Base-by-base conservation (phyloP, 2,329 filamentous ascomycete genomes). In the Dissoconium aciculare region DNA sequence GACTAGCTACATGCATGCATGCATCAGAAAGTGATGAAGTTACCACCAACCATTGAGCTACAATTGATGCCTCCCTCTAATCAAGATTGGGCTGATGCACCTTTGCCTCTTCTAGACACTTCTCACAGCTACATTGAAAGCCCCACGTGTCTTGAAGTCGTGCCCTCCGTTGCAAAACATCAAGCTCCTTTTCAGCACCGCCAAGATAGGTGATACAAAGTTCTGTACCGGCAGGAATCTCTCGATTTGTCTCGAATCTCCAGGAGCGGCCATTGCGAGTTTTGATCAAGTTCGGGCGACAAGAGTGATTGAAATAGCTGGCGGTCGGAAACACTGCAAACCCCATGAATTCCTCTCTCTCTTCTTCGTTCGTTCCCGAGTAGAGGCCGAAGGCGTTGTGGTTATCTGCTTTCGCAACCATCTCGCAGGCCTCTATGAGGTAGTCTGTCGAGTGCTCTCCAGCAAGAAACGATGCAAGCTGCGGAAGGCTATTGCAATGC, bases 261-360 rank as follows among this genome's bases (percentile, higher is more conserved):
- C 62, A 65, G 14, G 28, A 36, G 21, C 56, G 41, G 0, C 60
- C 60, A 1, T 46, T 44, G 6, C 61, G 45, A 24, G 38, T 44
- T 51, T 64, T 64, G 26, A 43, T 44, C 2, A 65, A 37, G 26
- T 59, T 64, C 14, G 60, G 59, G 11, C 30, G 43, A 41, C 62
- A 65, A 4, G 52, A 57, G 38, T 65, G 62, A 30, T 65, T 65
- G 49, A 63, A 65, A 44, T 62, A 64, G 37, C 54, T 59, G 1
- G 62, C 60, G 4, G 46, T 44, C 1, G 60, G 57, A 53, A 60
- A 65, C 17, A 63, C 52, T 1, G 55, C 60, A 28, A 59, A 65
- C 11, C 61, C 62, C 36, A 64, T 57, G 42, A 63, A 64, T 41
- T 64, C 62, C 5, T 55, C 53, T 5, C 57, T 58, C 19, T 59